Evolutionary conservation across 2,329 filamentous ascomycete species (phyloP).

Genomic region (Fusarium mexicanum): DNA sequence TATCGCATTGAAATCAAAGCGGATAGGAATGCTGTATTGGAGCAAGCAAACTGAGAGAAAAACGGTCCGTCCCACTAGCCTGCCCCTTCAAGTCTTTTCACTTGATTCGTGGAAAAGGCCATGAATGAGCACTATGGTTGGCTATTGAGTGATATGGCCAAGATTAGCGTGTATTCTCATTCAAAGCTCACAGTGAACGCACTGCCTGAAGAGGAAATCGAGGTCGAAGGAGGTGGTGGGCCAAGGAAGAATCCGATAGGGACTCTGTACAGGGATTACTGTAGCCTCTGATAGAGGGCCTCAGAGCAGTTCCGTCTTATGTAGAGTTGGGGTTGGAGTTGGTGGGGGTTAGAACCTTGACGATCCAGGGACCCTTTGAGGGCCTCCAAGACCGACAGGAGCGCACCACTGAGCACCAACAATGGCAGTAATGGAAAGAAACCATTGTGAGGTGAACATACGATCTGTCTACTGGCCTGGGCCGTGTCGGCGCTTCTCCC

Average conservation of each 20-base stretch:
- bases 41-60: constrained; percentile 22
- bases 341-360: constrained; percentile 40
- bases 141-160: constrained; percentile 18
- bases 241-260: constrained; percentile 28
- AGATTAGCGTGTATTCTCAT: constrained; percentile 11
- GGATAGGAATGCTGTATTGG: constrained; percentile 10
- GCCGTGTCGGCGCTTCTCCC: constrained; percentile 9
- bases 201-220: constrained; percentile 36
- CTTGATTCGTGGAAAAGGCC: constrained; percentile 10
- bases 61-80: constrained; percentile 46
- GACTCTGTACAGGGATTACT: constrained; percentile 26
- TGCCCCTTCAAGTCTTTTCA: constrained; percentile 13
- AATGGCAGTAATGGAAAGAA: constrained; percentile 12
- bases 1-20: constrained; percentile 15
- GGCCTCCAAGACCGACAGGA: constrained; percentile 7
- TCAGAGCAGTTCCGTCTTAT: constrained; percentile 17
- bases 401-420: constrained; percentile 30
- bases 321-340: background rate
- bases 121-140: constrained; percentile 34
- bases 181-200: constrained; percentile 5
- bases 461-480: constrained; percentile 28
- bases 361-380: constrained; percentile 31
- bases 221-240: constrained; percentile 33
- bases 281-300: constrained; percentile 28
- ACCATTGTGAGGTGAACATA: constrained; percentile 32